A percentile compares a stretch with the other conserved stretches of the same genome.
Evolutionary conservation across 2,329 filamentous ascomycete species (phyloP).

Genomic region (Stemphylium beticola): DNA sequence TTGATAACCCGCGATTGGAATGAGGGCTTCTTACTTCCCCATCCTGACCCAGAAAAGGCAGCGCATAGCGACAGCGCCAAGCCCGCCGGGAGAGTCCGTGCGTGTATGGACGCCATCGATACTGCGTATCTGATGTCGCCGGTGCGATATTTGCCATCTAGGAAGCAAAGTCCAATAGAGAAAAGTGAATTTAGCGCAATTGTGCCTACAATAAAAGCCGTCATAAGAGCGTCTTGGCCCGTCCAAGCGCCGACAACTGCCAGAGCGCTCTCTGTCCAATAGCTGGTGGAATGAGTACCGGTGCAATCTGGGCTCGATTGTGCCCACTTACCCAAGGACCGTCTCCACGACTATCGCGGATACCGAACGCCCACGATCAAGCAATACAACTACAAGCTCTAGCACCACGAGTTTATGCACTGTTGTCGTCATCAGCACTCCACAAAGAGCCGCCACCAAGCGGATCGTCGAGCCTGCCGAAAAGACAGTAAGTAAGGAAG

Average conservation of each 20-base stretch:
- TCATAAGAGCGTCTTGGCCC: background rate
- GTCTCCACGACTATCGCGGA: background rate
- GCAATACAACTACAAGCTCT: background rate
- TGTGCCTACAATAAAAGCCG: background rate
- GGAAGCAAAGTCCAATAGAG: background rate
- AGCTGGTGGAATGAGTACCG: background rate
- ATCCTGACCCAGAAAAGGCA: background rate
- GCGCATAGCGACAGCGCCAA: background rate
- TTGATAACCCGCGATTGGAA: background rate
- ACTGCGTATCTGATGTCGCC: background rate
- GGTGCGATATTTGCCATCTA: background rate
- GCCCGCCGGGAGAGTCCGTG: background rate
- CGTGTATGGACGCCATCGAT: background rate
- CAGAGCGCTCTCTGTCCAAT: constrained; percentile 1
- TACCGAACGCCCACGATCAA: background rate
- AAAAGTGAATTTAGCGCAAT: background rate
- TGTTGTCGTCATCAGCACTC: background rate
- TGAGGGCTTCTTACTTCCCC: background rate
- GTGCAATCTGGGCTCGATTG: too few species aligned
- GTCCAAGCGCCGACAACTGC: background rate
- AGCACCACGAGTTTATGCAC: constrained; percentile 1
- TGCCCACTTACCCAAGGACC: background rate
- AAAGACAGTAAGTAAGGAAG: background rate
- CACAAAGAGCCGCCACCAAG: background rate
- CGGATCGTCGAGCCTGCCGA: background rate